Base-by-base conservation (phyloP, 495 filamentous ascomycete species). In the Patellaria atrata region DNA sequence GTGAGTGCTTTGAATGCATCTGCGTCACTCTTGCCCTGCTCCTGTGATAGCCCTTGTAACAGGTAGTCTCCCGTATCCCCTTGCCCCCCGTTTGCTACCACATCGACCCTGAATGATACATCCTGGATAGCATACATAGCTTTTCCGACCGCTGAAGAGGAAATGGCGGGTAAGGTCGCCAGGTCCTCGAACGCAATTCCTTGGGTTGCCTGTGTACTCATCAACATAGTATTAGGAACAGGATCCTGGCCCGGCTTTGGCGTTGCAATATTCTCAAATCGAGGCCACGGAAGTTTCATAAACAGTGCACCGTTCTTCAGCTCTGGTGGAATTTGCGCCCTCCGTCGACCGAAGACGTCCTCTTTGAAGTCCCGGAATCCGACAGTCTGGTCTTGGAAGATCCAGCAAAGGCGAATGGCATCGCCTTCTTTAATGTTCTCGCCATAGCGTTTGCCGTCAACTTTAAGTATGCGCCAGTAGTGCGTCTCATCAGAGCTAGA, bases 371-470 rank as follows among this genome's bases (percentile, higher is more conserved):
- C 27, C n/a, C 27, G 27, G 27, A 30, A 30, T 11, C 27, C 27
- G 13, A 15, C 17, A 11, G 27, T 30, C 13, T 30, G 27, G 27
- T 30, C 27, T 6, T 5, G 8, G 27, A 30, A 30, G 6, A 15
- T 15, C 27, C 27, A 30, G 27, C 27, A 30, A 5, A 30, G 27
- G 27, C 27, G 27, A 15, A 30, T 30, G 5, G 6, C 17, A 15
- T 30, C 27, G 13, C 27, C 27, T 30, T 30, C 27, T 30, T 30
- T 30, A 13, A 30, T 30, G 12, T 30, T 11, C 27, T 30, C 27
- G 27, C 27, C 27, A n/a, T n/a, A n/a, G n/a, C n/a, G n/a, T n/a
- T n/a, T n/a, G n/a, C n/a, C n/a, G n/a, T n/a, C 6, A 6, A 6
- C 13, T 30, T 14, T 30, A n/a, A 7, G 6, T n/a, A 30, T 7